A percentile compares a stretch with the other conserved stretches of the same genome.
phyloP scores from a whole-genome alignment of 495 filamentous ascomycete genomes.

The Apiosordaria backusii region DNA sequence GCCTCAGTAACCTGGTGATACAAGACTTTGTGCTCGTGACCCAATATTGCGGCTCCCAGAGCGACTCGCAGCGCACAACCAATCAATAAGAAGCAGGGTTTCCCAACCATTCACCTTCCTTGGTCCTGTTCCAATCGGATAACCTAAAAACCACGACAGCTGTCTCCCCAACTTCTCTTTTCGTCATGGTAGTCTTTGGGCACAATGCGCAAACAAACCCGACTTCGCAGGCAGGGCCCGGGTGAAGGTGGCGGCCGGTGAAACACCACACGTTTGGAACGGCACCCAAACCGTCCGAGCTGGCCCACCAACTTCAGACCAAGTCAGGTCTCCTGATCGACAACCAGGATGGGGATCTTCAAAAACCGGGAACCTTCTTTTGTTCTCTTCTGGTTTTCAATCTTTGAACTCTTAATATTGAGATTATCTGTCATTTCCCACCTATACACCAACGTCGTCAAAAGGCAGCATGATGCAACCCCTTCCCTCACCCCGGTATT shows the following conservation, averaged over 20 bases:
- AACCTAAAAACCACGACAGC: too few species aligned
- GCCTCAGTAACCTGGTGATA: too few species aligned
- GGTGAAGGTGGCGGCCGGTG: neutral
- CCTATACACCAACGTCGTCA: neutral
- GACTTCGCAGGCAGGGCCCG: neutral
- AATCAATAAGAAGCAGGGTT: too few species aligned
- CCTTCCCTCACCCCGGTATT: neutral
- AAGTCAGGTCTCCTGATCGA: constrained; percentile 3
- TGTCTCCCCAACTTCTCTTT: too few species aligned
- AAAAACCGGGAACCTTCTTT: neutral
- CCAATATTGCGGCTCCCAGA: too few species aligned
- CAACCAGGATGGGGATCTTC: neutral
- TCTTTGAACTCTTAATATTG: neutral
- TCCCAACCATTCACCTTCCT: too few species aligned
- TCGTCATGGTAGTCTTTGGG: too few species aligned
- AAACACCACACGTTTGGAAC: neutral
- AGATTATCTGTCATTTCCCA: neutral
- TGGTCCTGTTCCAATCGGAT: too few species aligned
- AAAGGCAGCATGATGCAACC: constrained; percentile 6
- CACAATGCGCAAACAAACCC: too few species aligned
- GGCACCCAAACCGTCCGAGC: neutral
- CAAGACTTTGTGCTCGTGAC: too few species aligned
- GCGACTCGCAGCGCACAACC: too few species aligned
- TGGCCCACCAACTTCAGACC: neutral
- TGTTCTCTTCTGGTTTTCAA: neutral